Percentiles rank a stretch among this genome's conserved stretches.
phyloP scores from a whole-genome alignment of 2,329 filamentous ascomycete genomes.

The Nemania sp. region DNA sequence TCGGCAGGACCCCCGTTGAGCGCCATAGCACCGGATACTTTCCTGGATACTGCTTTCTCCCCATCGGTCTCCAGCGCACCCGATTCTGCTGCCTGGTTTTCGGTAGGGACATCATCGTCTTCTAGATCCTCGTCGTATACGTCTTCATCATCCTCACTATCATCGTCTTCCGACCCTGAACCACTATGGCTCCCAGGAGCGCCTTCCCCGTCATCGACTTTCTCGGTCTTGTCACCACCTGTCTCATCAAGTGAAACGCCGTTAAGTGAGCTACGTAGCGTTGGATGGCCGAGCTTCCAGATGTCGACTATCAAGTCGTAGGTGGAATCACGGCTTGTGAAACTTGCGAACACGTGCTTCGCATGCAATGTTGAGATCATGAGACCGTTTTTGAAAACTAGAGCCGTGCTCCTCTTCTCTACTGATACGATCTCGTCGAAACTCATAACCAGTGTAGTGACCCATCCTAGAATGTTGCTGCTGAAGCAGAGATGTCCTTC shows the following conservation, averaged over 20 bases:
- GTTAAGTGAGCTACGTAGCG: constrained; percentile 86
- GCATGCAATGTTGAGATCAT: constrained; percentile 96
- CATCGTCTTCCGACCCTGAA: constrained; percentile 59
- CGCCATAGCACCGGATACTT: constrained; percentile 64
- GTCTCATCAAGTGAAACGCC: constrained; percentile 81
- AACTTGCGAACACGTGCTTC: constrained; percentile 93
- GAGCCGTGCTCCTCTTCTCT: constrained; percentile 93
- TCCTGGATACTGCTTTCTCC: constrained; percentile 69
- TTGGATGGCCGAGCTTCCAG: constrained; percentile 95
- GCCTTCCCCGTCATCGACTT: constrained; percentile 61
- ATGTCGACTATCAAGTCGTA: constrained; percentile 98
- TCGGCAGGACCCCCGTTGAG: constrained; percentile 51
- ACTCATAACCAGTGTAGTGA: constrained; percentile 94
- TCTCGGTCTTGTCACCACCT: constrained; percentile 89
- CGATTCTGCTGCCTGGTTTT: constrained; percentile 45
- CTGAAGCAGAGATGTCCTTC: constrained; percentile 98
- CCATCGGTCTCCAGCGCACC: constrained; percentile 54
- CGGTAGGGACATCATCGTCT: constrained; percentile 59
- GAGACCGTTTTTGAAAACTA: constrained; percentile 95
- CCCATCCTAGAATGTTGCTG: constrained; percentile 98
- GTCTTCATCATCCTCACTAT: constrained; percentile 73
- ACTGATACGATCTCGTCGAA: constrained; percentile 98
- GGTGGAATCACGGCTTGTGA: constrained; percentile 90
- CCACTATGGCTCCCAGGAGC: constrained; percentile 54
- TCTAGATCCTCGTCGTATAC: constrained; percentile 81